Evolutionary conservation across 2,329 filamentous ascomycete genomes (phyloP).

Genomic region (Fusarium temperatum): DNA sequence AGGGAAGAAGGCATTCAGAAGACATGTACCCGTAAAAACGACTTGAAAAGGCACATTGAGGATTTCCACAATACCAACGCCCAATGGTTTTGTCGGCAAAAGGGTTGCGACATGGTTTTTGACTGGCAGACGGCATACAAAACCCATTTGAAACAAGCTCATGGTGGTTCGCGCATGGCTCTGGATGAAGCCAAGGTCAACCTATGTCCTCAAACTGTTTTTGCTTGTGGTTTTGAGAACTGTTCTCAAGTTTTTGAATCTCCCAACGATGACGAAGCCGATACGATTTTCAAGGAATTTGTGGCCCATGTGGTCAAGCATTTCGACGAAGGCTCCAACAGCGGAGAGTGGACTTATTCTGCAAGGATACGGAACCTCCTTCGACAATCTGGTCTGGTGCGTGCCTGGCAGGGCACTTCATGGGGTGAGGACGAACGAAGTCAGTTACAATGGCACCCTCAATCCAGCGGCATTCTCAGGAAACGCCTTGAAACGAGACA

Average conservation of each 20-base stretch:
- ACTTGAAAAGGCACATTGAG: slow-evolving; percentile 59
- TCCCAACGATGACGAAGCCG: slow-evolving; percentile 50
- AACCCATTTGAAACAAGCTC: slow-evolving; percentile 55
- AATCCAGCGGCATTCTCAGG: slow-evolving; percentile 52
- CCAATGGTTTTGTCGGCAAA: slow-evolving; percentile 57
- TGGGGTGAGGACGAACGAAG: slow-evolving; percentile 49
- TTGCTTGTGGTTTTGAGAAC: slow-evolving; percentile 58
- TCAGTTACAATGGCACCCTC: slow-evolving; percentile 53
- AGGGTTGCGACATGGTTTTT: slow-evolving; percentile 55
- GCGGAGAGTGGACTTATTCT: slow-evolving; percentile 56
- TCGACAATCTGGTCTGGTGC: slow-evolving; percentile 49
- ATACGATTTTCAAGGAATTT: slow-evolving; percentile 54
- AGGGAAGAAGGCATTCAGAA: slow-evolving; percentile 53
- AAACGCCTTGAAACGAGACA: slow-evolving; percentile 58
- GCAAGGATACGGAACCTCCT: slow-evolving; percentile 57
- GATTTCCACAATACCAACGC: slow-evolving; percentile 59
- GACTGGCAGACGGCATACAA: slow-evolving; percentile 60
- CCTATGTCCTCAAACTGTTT: slow-evolving; percentile 57
- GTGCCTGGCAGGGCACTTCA: slow-evolving; percentile 50
- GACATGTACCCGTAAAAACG: slow-evolving; percentile 58
- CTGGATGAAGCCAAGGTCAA: slow-evolving; percentile 54
- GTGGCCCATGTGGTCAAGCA: slow-evolving; percentile 58
- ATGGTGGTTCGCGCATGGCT: slow-evolving; percentile 53
- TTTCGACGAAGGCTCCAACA: slow-evolving; percentile 53
- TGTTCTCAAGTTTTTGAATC: slow-evolving; percentile 57